These are phyloP conservation scores for Talaromyces sp. DNA, from an alignment of 2,329 filamentous ascomycete genomes.

Conservation along the genomic window DNA sequence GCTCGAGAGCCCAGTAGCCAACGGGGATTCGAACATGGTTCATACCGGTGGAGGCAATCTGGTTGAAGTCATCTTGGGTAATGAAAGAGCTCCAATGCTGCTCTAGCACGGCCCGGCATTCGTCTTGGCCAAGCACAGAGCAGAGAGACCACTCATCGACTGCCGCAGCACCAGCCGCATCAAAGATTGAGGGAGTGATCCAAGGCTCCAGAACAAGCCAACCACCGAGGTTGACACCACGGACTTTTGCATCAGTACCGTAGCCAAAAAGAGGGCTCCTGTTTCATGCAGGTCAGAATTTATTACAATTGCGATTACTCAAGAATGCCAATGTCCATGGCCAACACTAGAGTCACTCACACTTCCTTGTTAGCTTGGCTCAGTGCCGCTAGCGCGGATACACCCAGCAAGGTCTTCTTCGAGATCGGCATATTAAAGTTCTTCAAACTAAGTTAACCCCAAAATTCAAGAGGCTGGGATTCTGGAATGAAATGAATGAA, in stretches of 20 bases:
- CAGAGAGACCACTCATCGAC: constrained; percentile 62
- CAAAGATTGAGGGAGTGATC: constrained; percentile 66
- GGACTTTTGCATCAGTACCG: constrained; percentile 55
- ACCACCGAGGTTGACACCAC: constrained; percentile 67
- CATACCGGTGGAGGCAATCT: constrained; percentile 59
- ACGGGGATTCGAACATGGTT: constrained; percentile 68
- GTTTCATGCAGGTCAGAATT: background rate
- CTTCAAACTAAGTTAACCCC: constrained; percentile 33
- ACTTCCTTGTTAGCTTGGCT: constrained; percentile 22
- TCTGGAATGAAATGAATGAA: constrained; percentile 24
- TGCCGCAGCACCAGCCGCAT: constrained; percentile 50
- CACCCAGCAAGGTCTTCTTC: constrained; percentile 30
- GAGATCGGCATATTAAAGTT: constrained; percentile 29
- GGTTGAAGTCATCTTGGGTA: constrained; percentile 57
- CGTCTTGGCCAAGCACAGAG: constrained; percentile 52
- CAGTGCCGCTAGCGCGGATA: constrained; percentile 29
- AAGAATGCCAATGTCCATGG: background rate
- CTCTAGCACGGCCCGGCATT: constrained; percentile 51
- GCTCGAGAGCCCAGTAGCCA: constrained; percentile 66
- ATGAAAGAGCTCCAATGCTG: constrained; percentile 64
- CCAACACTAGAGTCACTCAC: constrained; percentile 23
- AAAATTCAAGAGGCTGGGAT: constrained; percentile 24
- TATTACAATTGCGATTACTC: background rate
- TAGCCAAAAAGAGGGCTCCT: constrained; percentile 53
- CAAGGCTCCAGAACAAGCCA: constrained; percentile 67